Base-by-base conservation (phyloP, 176 grass and related monocot species). In the Carex pumila region DNA sequence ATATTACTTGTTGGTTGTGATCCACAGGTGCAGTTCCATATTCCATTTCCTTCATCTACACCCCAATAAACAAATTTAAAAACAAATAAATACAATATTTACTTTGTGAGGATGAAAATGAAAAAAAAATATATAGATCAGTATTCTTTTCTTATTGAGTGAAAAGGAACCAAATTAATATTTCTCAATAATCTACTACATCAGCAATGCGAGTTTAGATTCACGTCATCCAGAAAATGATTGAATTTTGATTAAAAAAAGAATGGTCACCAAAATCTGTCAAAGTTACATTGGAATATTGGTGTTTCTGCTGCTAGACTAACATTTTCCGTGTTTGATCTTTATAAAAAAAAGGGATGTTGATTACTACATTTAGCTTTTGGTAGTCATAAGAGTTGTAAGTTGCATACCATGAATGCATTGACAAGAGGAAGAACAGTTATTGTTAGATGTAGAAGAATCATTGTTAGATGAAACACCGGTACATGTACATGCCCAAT, bases 21-120 rank as follows among this genome's bases (percentile, higher is more conserved):
- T 63, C 31, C 55, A 31, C 96, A 95, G 4, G 91, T 87, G 89
- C 96, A 98, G 58, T 95, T 98, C 96, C 96, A 98, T 68, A 79
- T 85, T 39, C 80, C 88, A 25, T 71, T 71, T 47, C 54, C 6
- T 0, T 60, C 66, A 65, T 84, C 88, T 64, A 77, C 12, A 30
- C 49, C 49, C 72, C 47, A 56, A 56, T 76, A 84, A 80, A 86
- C 80, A 89, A 80, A 36, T 7, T 12, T 11, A 88, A 56, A 71
- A 59, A 10, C 1, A 34, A 65, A 89, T 43, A 84, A 45, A 19
- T 61, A 39, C 5, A 39, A 50, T 8, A 22, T 68, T 22, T 68
- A 22, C n/a, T 14, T 77, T 34, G 80, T 22, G 54, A 81, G 61
- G 74, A 30, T 14, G 36, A 68, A 50, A 30, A 62, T 29, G 41